Evolutionary conservation across 805 yeast species (phyloP), one percentile per base, ranked within the genome.

Genomic region (Ogataea henricii): DNA sequence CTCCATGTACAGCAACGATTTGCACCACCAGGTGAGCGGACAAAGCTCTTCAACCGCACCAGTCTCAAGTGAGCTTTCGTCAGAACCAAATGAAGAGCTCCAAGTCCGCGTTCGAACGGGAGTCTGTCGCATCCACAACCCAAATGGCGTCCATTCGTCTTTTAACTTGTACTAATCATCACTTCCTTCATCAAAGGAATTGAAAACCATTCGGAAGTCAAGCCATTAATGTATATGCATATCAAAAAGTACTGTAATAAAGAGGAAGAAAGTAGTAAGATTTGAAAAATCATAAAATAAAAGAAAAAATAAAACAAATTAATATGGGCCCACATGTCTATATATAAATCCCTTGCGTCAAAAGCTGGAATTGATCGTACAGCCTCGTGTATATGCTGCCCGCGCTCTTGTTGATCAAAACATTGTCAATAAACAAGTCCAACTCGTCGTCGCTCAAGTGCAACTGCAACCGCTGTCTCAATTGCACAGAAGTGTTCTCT

Each of bases 311-410:
- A 6, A 9, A 27, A 6, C 30, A 27, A 27, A n/a, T n/a, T n/a
- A n/a, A n/a, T n/a, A n/a, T n/a, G n/a, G n/a, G n/a, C n/a, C n/a
- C n/a, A n/a, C n/a, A n/a, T n/a, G n/a, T 39, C 64, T 63, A 85
- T 60, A 80, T 82, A 66, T 89, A 94, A 22, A 94, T 94, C 37
- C 99, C 99, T 70, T 94, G 99, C 0, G 98, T 91, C 41, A 90
- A 70, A 66, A 94, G 72, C 68, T 94, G 99, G 71, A 87, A 94
- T 65, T 92, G 98, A 65, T 94, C 99, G 63, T 94, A 94, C 26
- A 94, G 72, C 56, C 97, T 75, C 0, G 99, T 94, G 70, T 90
- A 94, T 54, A 88, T 78, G 60, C 94, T 89, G 10, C 96, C 95
- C 48, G 86, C 59, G 58, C 96, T 88, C 67, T 87, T 91, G 32